Evolutionary conservation across 1,284 basidiomycete species (phyloP).

Genomic region (Hemileia vastatrix): DNA sequence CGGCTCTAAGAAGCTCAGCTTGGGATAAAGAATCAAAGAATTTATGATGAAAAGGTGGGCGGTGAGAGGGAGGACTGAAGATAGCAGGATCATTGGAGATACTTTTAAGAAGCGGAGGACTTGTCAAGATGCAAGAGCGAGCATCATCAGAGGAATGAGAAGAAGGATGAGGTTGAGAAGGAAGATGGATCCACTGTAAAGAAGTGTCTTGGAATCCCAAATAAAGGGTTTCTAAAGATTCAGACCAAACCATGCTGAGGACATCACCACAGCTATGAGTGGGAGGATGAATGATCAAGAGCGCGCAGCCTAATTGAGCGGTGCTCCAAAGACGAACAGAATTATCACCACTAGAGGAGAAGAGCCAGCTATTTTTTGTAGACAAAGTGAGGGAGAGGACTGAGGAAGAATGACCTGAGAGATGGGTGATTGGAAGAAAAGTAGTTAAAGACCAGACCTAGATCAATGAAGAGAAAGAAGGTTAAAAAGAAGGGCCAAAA

Average conservation of each 20-base stretch:
- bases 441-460: slow-evolving; percentile 23
- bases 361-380: slow-evolving; percentile 9
- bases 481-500: not conserved
- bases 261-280: slow-evolving; percentile 23
- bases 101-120: no score
- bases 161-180: not conserved
- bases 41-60: slow-evolving; percentile 16
- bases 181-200: slow-evolving; percentile 5
- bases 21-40: slow-evolving; percentile 23
- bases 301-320: slow-evolving; percentile 14
- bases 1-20: slow-evolving; percentile 20
- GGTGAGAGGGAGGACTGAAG: not conserved
- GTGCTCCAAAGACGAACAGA: slow-evolving; percentile 20
- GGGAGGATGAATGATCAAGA: slow-evolving; percentile 20
- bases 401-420: slow-evolving; percentile 20
- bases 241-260: slow-evolving; percentile 17
- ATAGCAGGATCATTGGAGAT: no score
- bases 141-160: no score
- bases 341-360: slow-evolving; percentile 23
- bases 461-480: not conserved
- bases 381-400: slow-evolving; percentile 20
- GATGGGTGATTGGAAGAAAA: slow-evolving; percentile 19
- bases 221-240: slow-evolving; percentile 14
- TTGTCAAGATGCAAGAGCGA: no score
- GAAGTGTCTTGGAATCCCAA: slow-evolving; percentile 23